phyloP scores from a whole-genome alignment of 192 early-diverging fungal genomes.

The Jimgerdemannia flammicorona region DNA sequence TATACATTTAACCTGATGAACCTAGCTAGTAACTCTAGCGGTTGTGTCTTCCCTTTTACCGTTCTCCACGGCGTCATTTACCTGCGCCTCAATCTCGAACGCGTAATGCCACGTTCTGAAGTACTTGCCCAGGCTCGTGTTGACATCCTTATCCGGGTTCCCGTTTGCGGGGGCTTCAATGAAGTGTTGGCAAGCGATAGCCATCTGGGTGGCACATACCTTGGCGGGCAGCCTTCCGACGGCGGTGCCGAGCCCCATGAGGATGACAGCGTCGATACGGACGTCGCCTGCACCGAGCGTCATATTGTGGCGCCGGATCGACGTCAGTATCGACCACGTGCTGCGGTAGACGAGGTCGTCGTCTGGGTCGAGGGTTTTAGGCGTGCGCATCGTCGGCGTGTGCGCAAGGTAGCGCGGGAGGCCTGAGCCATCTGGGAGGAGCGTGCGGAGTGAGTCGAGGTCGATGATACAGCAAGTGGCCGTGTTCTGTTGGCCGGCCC shows the following conservation, averaged over 20 bases:
- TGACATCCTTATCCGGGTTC: too few relatives aligned
- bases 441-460: too few relatives aligned
- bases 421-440: too few relatives aligned
- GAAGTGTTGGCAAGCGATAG: slow-evolving; percentile 13
- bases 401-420: slow-evolving; percentile 9
- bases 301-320: slow-evolving; percentile 10
- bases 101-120: too few relatives aligned
- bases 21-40: too few relatives aligned
- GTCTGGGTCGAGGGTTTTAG: slow-evolving; percentile 9
- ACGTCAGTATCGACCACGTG: slow-evolving; percentile 18
- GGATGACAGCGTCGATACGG: slow-evolving; percentile 10
- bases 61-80: too few relatives aligned
- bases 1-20: too few relatives aligned
- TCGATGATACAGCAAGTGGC: too few relatives aligned
- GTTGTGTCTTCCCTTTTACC: too few relatives aligned
- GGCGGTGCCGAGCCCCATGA: slow-evolving; percentile 15
- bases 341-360: slow-evolving; percentile 23
- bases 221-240: slow-evolving; percentile 12
- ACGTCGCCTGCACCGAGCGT: not conserved
- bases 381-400: slow-evolving; percentile 18
- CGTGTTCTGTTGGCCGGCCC: too few relatives aligned
- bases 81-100: too few relatives aligned
- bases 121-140: too few relatives aligned
- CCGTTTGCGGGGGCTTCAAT: slow-evolving; percentile 6
- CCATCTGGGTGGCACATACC: slow-evolving; percentile 17